Percentiles rank a stretch among this genome's conserved stretches.
Conservation (phyloP, 768 basidiomycete genomes). For the Boletus pseudo-olivaceus region DNA sequence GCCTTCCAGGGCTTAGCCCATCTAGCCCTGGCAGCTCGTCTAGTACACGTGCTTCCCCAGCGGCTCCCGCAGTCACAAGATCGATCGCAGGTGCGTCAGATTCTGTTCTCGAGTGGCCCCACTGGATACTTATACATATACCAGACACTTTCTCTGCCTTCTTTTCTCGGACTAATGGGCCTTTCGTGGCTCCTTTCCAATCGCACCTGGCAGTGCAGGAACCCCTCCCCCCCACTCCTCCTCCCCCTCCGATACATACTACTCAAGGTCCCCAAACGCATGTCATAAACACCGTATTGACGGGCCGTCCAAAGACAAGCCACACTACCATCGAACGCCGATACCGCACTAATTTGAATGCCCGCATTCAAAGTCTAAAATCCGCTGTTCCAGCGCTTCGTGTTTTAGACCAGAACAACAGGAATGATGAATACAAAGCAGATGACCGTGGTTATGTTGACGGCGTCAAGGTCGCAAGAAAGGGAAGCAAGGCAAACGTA, state of each 20-base stretch:
- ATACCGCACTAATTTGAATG: constrained; percentile 86
- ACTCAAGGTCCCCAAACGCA: constrained; percentile 24
- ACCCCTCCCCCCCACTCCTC: constrained; percentile 37
- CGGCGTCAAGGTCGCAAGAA: constrained; percentile 88
- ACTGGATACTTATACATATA: constrained; percentile 14
- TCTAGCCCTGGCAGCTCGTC: constrained; percentile 28
- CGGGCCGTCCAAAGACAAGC: constrained; percentile 59
- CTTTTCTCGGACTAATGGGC: constrained; percentile 12
- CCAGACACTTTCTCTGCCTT: constrained; percentile 21
- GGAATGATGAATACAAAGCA: constrained; percentile 47
- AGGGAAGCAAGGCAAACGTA: constrained; percentile 88
- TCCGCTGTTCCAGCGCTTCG: constrained; percentile 82
- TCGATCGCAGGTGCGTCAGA: constrained; percentile 18
- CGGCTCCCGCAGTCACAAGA: constrained; percentile 20
- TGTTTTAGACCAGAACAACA: constrained; percentile 57
- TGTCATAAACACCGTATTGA: constrained; percentile 15
- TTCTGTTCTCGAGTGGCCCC: not conserved
- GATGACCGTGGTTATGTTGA: constrained; percentile 86
- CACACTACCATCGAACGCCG: constrained; percentile 88
- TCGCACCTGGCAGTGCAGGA: constrained; percentile 23
- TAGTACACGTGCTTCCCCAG: constrained; percentile 33
- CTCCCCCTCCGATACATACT: constrained; percentile 32
- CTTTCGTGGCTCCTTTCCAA: constrained; percentile 35
- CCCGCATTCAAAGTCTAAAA: constrained; percentile 76
- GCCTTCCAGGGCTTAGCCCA: constrained; percentile 17